Conservation (phyloP, 164 flowering plant genomes). For the Houttuynia cordata region DNA sequence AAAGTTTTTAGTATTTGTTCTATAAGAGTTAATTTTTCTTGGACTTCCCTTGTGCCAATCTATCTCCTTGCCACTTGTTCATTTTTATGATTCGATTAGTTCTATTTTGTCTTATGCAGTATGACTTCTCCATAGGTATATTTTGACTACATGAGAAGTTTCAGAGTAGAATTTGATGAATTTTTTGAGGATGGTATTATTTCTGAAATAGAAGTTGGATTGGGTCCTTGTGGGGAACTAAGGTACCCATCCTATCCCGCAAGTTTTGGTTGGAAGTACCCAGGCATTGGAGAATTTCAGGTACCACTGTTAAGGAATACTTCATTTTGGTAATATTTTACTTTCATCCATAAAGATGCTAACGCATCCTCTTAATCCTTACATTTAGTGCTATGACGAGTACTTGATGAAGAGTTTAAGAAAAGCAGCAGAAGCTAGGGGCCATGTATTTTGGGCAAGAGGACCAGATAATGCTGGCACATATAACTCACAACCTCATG, state of each 20-base stretch:
- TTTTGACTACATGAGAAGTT: conserved; percentile 90
- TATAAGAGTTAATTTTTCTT: background rate
- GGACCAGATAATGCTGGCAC: conserved; percentile 90
- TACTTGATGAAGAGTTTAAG: conserved; percentile 63
- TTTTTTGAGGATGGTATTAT: conserved; percentile 64
- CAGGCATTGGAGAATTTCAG: conserved; percentile 91
- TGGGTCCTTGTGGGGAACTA: conserved; percentile 91
- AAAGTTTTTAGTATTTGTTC: background rate
- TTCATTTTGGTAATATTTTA: background rate
- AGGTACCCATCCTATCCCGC: conserved; percentile 74
- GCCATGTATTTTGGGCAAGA: conserved; percentile 74
- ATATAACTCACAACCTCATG: conserved; percentile 75
- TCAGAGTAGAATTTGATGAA: conserved; percentile 74
- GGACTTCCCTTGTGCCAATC: background rate
- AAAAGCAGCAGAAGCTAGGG: conserved; percentile 79
- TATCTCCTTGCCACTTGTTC: background rate
- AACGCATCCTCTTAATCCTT: background rate
- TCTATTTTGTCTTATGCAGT: background rate
- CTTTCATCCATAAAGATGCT: background rate
- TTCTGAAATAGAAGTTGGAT: conserved; percentile 68
- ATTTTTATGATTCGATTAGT: background rate
- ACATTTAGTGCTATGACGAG: conserved; percentile 69
- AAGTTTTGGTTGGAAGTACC: conserved; percentile 69
- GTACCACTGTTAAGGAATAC: conserved; percentile 13
- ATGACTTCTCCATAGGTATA: conserved; percentile 44